A percentile compares a stretch with the other conserved stretches of the same genome.
Evolutionary conservation across 1,284 basidiomycete genomes (phyloP).

Genomic region (Stereum hirsutum): DNA sequence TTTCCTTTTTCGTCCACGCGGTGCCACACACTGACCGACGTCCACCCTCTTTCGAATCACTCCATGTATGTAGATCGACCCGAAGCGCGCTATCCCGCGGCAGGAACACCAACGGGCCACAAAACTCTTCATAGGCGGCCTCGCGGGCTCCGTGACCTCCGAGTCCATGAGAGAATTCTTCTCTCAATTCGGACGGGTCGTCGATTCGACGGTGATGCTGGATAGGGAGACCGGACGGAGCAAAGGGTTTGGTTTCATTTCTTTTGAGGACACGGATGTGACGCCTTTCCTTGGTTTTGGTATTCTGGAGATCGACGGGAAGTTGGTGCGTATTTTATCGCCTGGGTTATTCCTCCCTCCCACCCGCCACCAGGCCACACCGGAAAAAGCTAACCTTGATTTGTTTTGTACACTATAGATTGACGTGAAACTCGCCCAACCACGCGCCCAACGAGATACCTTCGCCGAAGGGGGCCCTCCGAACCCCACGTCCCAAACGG

Average conservation of each 20-base stretch:
- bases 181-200: slow-evolving; percentile 84
- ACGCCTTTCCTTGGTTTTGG: slow-evolving; percentile 80
- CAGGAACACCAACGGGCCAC: slow-evolving; percentile 89
- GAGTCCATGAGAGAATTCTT: slow-evolving; percentile 92
- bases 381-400: slow-evolving; percentile 3
- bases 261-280: slow-evolving; percentile 86
- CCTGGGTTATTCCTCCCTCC: background rate
- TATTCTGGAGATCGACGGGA: slow-evolving; percentile 87
- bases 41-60: background rate
- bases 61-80: slow-evolving; percentile 76
- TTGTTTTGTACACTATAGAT: slow-evolving; percentile 44
- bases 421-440: slow-evolving; percentile 91
- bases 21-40: background rate
- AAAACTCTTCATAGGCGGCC: slow-evolving; percentile 93
- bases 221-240: slow-evolving; percentile 93
- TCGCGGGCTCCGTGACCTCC: slow-evolving; percentile 86
- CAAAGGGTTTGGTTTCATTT: slow-evolving; percentile 98
- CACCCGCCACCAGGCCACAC: too few relatives aligned
- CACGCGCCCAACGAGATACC: slow-evolving; percentile 69
- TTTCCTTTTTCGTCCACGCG: background rate
- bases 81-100: slow-evolving; percentile 95
- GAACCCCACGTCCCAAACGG: too few relatives aligned
- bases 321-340: slow-evolving; percentile 49
- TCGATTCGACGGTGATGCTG: slow-evolving; percentile 98
- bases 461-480: slow-evolving; percentile 20